Base-by-base conservation (phyloP, 768 basidiomycete species). In the Boletus tomentosulus region DNA sequence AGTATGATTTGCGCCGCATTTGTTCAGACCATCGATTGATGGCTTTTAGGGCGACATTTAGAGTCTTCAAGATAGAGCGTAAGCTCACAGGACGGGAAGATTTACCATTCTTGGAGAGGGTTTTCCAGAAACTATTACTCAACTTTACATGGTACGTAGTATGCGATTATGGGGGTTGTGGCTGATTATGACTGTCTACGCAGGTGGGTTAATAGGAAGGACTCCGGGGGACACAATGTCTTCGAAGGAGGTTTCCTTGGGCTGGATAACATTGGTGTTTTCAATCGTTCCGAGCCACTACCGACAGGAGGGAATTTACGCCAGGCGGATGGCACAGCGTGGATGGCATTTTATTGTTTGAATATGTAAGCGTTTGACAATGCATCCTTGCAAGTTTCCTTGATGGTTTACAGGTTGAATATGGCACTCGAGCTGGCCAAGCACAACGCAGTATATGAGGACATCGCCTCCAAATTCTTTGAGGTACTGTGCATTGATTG, bases 331-430 rank as follows among this genome's bases (percentile, higher is more conserved):
- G 96, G 96, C 9, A 99, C 97, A 6, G 92, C 96, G 0, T 99
- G 97, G 97, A 99, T 99, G 97, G 97, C 94, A 31, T 99, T 98
- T 76, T 99, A 96, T 71, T 93, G 87, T 61, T 72, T 98, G 54
- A 97, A 97, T 66, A 98, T 98, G 97, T 91, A 56, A 61, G 83
- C 62, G 28, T 34, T 47, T 9, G 3, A 33, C 35, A 41, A 48
- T 30, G 34, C 55, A 10, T 13, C 16, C 39, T 19, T 41, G 25
- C 15, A n/a, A 25, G 37, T 33, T 51, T 38, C 48, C 35, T 19
- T 57, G 57, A 53, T 47, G 31, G 48, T 37, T 25, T 50, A 24
- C 53, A 94, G 92, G 92, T 72, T 99, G 69, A 96, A 89, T 70
- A 99, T 99, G 67, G 95, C 97, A 0, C 81, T 99, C 43, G 97